A percentile compares a stretch with the other conserved stretches of the same genome.
Conservation (phyloP, 2,329 filamentous ascomycete genomes). For the Apiospora pterosperma region DNA sequence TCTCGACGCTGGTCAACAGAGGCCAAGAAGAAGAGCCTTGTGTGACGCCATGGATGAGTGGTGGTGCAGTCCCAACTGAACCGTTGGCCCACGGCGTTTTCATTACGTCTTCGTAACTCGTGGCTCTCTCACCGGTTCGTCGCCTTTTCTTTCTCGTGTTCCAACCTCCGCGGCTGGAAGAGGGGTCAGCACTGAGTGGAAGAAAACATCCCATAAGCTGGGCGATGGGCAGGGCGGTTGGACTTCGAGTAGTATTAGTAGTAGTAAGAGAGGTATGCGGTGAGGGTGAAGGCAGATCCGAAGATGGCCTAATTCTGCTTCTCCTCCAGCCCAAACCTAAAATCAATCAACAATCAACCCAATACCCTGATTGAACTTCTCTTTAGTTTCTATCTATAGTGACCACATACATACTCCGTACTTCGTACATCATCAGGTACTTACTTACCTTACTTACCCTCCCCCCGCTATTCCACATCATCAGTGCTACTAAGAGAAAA, state of each 20-base stretch:
- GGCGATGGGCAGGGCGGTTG: too few relatives aligned
- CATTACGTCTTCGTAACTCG: conserved; percentile 29
- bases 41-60: not conserved
- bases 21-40: not conserved
- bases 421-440: not conserved
- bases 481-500: not conserved
- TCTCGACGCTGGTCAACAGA: not conserved
- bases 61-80: not conserved
- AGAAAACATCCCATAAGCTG: too few relatives aligned
- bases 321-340: too few relatives aligned
- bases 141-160: not conserved
- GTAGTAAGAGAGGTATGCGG: too few relatives aligned
- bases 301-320: too few relatives aligned
- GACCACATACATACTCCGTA: too few relatives aligned
- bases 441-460: not conserved
- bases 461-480: not conserved
- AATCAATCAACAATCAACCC: too few relatives aligned
- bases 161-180: not conserved
- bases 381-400: too few relatives aligned
- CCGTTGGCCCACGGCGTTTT: conserved; percentile 11
- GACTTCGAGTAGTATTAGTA: too few relatives aligned
- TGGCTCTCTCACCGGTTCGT: not conserved
- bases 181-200: too few relatives aligned
- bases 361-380: too few relatives aligned
- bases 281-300: too few relatives aligned